These are phyloP conservation scores for Orbilia oligospora DNA, from an alignment of 2,329 filamentous ascomycete genomes.

Conservation along the genomic window DNA sequence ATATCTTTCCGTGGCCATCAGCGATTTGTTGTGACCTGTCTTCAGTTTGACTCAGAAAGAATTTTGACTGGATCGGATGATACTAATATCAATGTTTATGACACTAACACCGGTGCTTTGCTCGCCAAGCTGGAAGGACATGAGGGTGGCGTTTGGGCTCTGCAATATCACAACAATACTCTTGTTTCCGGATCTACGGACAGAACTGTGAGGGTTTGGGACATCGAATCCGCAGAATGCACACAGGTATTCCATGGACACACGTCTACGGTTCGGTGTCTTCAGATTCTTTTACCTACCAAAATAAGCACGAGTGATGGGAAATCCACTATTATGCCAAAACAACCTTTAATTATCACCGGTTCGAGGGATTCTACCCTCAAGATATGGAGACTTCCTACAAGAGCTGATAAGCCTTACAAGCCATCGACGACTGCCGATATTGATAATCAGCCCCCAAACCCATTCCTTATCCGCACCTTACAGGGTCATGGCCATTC, in stretches of 20 bases:
- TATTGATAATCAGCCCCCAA: conserved; percentile 67
- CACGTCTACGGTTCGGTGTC: conserved; percentile 94
- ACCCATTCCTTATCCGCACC: conserved; percentile 93
- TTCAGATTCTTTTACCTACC: conserved; percentile 92
- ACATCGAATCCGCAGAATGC: conserved; percentile 92
- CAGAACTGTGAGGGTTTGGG: conserved; percentile 98
- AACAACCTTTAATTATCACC: conserved; percentile 95
- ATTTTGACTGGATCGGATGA: conserved; percentile 98
- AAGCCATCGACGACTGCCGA: conserved; percentile 62
- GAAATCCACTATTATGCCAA: conserved; percentile 86
- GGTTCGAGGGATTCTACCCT: conserved; percentile 95
- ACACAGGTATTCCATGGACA: conserved; percentile 98
- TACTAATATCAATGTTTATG: conserved; percentile 97
- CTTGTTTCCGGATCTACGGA: conserved; percentile 97
- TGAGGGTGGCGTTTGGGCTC: conserved; percentile 96
- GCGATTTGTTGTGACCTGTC: conserved; percentile 94
- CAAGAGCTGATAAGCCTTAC: conserved; percentile 72
- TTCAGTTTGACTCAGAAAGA: conserved; percentile 98
- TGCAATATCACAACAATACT: conserved; percentile 95
- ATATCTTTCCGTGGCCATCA: conserved; percentile 97
- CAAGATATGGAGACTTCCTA: conserved; percentile 92
- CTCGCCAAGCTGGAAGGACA: conserved; percentile 89
- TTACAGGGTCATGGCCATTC: conserved; percentile 91
- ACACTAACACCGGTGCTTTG: conserved; percentile 91
- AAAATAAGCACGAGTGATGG: conserved; percentile 82